phyloP scores from a whole-genome alignment of 2,329 filamentous ascomycete genomes.

The Didymellaceae sp. region DNA sequence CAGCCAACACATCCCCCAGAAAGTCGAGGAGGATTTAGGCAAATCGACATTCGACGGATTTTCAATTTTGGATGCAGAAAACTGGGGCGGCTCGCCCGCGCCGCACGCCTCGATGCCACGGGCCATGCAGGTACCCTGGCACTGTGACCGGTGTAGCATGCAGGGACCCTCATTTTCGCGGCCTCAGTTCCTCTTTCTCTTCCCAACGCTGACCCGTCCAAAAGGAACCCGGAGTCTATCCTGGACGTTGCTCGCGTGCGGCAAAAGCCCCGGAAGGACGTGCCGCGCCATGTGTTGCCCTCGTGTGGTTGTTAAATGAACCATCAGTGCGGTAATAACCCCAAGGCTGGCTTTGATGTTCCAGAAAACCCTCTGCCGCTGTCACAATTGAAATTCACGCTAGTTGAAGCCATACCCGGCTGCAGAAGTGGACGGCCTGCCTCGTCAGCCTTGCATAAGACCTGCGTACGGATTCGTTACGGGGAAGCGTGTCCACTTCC shows the following conservation, averaged over 20 bases:
- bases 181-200: conserved; percentile 3
- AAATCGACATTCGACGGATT: conserved; percentile 1
- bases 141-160: conserved; percentile 12
- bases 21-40: neutral
- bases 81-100: conserved; percentile 11
- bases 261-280: neutral
- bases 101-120: conserved; percentile 12
- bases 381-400: neutral
- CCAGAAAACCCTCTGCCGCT: neutral
- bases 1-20: conserved; percentile 14
- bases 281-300: conserved; percentile 8
- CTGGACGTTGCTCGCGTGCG: conserved; percentile 1
- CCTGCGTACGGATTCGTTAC: neutral
- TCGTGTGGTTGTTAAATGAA: neutral
- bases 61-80: neutral
- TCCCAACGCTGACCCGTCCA: neutral
- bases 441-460: neutral
- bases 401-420: neutral
- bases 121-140: conserved; percentile 18
- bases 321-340: neutral
- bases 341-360: no score
- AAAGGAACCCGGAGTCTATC: neutral
- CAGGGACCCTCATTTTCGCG: conserved; percentile 9
- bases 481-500: neutral
- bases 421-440: neutral